Conservation (phyloP, 169 alveolate genomes). For the Plasmodium fragile region DNA sequence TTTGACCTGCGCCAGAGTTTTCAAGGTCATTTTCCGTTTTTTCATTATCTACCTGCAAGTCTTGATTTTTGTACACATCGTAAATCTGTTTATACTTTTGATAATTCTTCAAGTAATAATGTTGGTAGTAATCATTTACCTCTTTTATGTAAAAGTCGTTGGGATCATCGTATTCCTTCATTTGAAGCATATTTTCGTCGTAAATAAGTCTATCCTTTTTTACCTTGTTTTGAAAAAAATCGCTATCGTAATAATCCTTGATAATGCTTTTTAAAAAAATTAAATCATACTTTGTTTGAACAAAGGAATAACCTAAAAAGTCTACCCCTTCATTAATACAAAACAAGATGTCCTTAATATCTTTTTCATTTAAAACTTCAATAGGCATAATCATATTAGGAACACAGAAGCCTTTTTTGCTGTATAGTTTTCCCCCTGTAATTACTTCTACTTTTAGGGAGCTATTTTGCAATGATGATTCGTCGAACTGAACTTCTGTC, state of each 20-base stretch:
- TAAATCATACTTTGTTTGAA: constrained; percentile 83
- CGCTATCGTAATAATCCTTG: constrained; percentile 79
- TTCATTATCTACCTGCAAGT: constrained; percentile 14
- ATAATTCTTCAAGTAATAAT: constrained; percentile 62
- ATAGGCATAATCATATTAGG: constrained; percentile 87
- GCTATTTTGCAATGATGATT: constrained; percentile 13
- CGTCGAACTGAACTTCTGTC: constrained; percentile 42
- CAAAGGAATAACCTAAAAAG: constrained; percentile 85
- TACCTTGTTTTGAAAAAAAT: constrained; percentile 77
- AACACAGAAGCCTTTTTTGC: constrained; percentile 89
- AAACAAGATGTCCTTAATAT: constrained; percentile 87
- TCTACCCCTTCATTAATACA: constrained; percentile 82
- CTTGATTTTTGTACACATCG: constrained; percentile 48
- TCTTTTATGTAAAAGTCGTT: constrained; percentile 67
- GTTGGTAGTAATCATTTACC: constrained; percentile 62
- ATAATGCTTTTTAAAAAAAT: constrained; percentile 81
- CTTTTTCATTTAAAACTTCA: constrained; percentile 85
- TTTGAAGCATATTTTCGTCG: constrained; percentile 58
- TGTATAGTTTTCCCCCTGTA: constrained; percentile 83
- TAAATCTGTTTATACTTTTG: constrained; percentile 44
- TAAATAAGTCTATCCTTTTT: constrained; percentile 77
- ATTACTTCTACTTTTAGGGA: constrained; percentile 79
- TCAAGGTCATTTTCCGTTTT: background rate
- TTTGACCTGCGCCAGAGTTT: background rate
- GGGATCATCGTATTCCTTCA: constrained; percentile 39